Evolutionary conservation across 495 filamentous ascomycete species (phyloP), one percentile per base, ranked within the genome.

Genomic region (Aspergillus carlsbadensis): DNA sequence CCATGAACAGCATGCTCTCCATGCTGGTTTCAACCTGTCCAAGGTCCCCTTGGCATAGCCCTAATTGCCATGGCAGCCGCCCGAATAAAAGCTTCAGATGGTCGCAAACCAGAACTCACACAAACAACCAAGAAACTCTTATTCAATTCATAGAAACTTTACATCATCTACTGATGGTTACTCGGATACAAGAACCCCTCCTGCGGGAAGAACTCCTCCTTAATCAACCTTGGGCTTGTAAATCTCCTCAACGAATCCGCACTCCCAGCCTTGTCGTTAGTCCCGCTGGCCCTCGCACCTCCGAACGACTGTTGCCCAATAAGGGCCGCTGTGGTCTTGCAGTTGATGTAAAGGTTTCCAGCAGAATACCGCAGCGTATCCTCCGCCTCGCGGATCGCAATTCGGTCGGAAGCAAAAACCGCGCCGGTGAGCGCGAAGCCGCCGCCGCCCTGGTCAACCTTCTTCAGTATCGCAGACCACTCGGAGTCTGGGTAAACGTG

Each of bases 311-410:
- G 89, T 75, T 92, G 89, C 7, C 88, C 89, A 10, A 92, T 88
- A 15, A 93, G 82, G 6, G 89, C 89, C 13, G 87, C 89, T 4
- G 89, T 93, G 52, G 81, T 87, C 79, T 92, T 92, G 77, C 87
- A 89, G 70, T 91, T 93, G 73, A 91, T 81, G 67, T 94, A 95
- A 70, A 94, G 92, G 68, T 94, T 95, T 6, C 90, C 90, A 10
- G 89, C 87, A 10, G 88, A 80, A 65, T 92, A 86, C 53, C 87
- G 81, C 51, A 95, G 80, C 36, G 77, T 78, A 60, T 92, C 81
- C 70, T 92, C 87, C 3, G 90, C 90, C 49, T 82, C 65, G 10
- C 86, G 81, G 49, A 92, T 78, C 1, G 81, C 87, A 15, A 67
- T 61, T 14, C 88, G 80, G 67, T 92, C 87, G 26, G 75, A 66